These are phyloP conservation scores for Protostelium mycophagum DNA, from an alignment of 78 protist species.

Conservation along the genomic window DNA sequence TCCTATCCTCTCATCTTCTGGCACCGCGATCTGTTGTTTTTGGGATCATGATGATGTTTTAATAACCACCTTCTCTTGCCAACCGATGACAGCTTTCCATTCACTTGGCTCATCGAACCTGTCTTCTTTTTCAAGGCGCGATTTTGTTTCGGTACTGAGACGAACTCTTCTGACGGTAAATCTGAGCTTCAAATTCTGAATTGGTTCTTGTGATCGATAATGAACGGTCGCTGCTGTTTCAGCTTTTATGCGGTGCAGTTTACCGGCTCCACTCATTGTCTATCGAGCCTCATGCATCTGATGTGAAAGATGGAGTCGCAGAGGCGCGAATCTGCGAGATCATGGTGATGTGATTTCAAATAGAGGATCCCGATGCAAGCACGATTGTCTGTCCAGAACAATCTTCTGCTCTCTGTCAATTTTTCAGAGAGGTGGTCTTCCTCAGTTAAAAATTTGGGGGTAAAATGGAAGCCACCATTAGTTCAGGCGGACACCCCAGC, in stretches of 20 bases:
- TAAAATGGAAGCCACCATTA: no score
- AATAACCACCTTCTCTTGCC: not conserved
- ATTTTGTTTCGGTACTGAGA: not conserved
- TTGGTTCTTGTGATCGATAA: not conserved
- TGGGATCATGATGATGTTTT: not conserved
- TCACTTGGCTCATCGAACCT: no score
- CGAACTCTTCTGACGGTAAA: not conserved
- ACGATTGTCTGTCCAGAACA: not conserved
- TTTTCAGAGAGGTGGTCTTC: not conserved
- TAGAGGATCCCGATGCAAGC: not conserved
- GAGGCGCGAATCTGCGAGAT: not conserved
- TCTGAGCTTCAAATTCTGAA: not conserved
- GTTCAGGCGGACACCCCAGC: no score
- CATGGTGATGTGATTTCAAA: not conserved
- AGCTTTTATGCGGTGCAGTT: not conserved
- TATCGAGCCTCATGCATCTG: not conserved
- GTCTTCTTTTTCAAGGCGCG: not conserved
- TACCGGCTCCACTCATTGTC: not conserved
- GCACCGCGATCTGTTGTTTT: not conserved
- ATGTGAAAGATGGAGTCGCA: not conserved
- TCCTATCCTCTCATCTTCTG: not conserved
- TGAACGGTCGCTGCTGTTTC: not conserved
- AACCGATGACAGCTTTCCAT: not conserved
- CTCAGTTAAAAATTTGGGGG: no score
- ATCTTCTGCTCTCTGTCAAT: not conserved